Conservation (phyloP, 2,329 filamentous ascomycete species). For the Pseudopyrenochaeta lycopersici region DNA sequence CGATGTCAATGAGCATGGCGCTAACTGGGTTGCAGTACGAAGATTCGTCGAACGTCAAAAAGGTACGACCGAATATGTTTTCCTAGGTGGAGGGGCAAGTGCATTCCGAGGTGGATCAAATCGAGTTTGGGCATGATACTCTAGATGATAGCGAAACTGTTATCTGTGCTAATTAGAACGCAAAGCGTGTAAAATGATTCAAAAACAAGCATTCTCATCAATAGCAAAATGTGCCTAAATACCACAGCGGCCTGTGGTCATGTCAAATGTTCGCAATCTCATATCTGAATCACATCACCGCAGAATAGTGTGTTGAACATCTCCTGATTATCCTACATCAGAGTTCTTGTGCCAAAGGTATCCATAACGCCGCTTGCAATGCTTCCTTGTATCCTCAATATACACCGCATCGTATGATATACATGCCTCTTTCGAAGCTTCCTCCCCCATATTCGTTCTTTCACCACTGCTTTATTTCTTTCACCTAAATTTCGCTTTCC, state of each 20-base stretch:
- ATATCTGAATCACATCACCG: too few species aligned
- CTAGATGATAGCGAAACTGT: too few species aligned
- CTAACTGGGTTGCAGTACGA: conserved; percentile 36
- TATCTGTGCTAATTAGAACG: too few species aligned
- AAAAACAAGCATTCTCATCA: too few species aligned
- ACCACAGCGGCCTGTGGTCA: too few species aligned
- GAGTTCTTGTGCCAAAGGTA: neutral
- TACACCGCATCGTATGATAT: neutral
- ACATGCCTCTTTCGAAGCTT: neutral
- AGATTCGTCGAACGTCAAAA: conserved; percentile 36
- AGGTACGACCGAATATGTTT: conserved; percentile 32
- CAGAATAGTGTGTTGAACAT: too few species aligned
- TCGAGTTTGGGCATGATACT: neutral
- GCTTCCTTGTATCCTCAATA: neutral
- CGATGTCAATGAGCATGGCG: neutral
- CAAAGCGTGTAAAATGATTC: too few species aligned
- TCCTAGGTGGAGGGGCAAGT: conserved; percentile 6
- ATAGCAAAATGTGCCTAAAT: too few species aligned
- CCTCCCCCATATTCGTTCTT: neutral
- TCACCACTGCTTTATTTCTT: neutral
- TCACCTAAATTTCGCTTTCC: conserved; percentile 59
- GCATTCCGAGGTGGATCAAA: neutral
- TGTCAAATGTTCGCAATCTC: too few species aligned
- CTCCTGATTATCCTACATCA: too few species aligned
- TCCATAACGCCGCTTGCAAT: neutral